Base-by-base conservation (phyloP, 768 basidiomycete genomes). In the Leccinum fibrillosum region DNA sequence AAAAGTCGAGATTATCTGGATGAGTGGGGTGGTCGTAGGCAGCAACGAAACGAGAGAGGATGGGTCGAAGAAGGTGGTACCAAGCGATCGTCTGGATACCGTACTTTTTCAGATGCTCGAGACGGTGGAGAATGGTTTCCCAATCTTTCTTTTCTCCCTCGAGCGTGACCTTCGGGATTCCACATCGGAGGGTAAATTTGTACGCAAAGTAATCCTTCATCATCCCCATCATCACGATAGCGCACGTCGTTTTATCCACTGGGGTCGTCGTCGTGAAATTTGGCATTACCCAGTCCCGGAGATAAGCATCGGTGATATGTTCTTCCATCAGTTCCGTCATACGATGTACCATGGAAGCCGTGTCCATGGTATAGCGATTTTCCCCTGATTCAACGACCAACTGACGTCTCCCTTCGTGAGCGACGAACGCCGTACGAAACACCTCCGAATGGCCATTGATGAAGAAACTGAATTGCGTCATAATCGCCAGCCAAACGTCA, bases 81-180 rank as follows among this genome's bases (percentile, higher is more conserved):
- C 78, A 80, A 5, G 71, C 70, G 47, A 74, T 62, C 26, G 74
- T 71, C 9, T 62, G 65, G 19, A 75, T 65, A 1, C 76, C 79
- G 51, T 76, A 78, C 11, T 66, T 63, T 34, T 68, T 66, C 48
- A 81, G 65, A 58, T 73, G 76, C 11, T 78, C 77, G 26, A 80
- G 55, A 10, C 78, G 69, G 3, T 39, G 4, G 7, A 75, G 65
- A 11, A 81, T 67, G 5, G 62, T 59, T 15, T 72, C 57, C 73
- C 76, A 81, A 62, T 82, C 81, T 2, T 63, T 53, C 32, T 67
- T 70, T 39, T 69, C 71, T 1, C 80, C 80, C 51, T 76, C 70
- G 34, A 82, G 73, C 5, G 78, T 80, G 49, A 82, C 71, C 32
- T 65, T 71, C 15, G 81, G 78, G 4, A 81, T 74, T 2, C 81